A percentile compares a stretch with the other conserved stretches of the same genome.
Conservation (phyloP, 768 basidiomycete genomes). For the Lactifluus subvellereus region DNA sequence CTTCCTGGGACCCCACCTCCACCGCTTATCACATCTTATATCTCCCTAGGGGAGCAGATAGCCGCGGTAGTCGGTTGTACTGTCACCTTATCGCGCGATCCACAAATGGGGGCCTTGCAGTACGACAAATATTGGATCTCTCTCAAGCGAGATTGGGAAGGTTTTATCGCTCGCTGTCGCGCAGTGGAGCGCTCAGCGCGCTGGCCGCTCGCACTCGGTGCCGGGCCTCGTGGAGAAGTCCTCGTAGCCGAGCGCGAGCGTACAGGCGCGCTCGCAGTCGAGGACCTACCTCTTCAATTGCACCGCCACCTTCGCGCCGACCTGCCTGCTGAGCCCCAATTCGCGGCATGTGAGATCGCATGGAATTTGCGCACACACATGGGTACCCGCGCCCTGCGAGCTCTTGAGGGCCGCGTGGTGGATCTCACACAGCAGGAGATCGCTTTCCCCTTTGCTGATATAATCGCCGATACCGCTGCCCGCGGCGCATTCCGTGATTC, state of each 20-base stretch:
- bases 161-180: conserved; percentile 84
- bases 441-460: conserved; percentile 71
- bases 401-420: conserved; percentile 51
- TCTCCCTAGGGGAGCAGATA: conserved; percentile 67
- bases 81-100: conserved; percentile 63
- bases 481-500: conserved; percentile 47
- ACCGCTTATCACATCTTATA: conserved; percentile 56
- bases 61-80: conserved; percentile 83
- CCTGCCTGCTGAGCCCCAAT: conserved; percentile 43
- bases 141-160: conserved; percentile 91
- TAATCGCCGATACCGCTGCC: conserved; percentile 59
- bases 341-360: conserved; percentile 51
- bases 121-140: conserved; percentile 78
- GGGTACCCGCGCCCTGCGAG: conserved; percentile 30
- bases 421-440: conserved; percentile 72
- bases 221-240: conserved; percentile 39
- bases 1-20: conserved; percentile 52
- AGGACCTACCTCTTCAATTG: conserved; percentile 62
- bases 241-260: conserved; percentile 76
- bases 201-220: conserved; percentile 68
- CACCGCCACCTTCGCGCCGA: conserved; percentile 45
- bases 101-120: conserved; percentile 73
- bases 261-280: conserved; percentile 52
- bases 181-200: conserved; percentile 85
- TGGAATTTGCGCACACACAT: conserved; percentile 59